Conservation (phyloP, 2,329 filamentous ascomycete genomes). For the Acephala macrosclerotiorum region DNA sequence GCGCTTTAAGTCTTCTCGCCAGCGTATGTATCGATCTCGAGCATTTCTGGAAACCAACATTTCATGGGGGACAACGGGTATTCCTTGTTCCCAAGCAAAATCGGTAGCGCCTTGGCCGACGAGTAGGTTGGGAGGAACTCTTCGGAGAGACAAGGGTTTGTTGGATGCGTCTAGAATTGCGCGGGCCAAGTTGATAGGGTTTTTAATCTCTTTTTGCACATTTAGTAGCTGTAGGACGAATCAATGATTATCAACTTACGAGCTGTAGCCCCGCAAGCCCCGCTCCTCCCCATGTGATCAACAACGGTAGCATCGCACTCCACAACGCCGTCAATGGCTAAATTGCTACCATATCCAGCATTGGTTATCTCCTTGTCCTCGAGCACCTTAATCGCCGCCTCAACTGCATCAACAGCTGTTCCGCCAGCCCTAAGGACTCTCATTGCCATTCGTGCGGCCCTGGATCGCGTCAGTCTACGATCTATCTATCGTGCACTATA, state of each 20-base stretch:
- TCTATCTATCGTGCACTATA: not conserved
- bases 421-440: slow-evolving; percentile 79
- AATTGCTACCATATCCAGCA: slow-evolving; percentile 93
- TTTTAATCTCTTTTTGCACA: slow-evolving; percentile 75
- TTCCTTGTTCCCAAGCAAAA: slow-evolving; percentile 83
- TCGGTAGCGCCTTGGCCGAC: slow-evolving; percentile 84
- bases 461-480: slow-evolving; percentile 46
- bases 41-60: slow-evolving; percentile 82
- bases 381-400: slow-evolving; percentile 84
- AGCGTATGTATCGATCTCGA: slow-evolving; percentile 78
- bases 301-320: slow-evolving; percentile 96
- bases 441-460: slow-evolving; percentile 87
- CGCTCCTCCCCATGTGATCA: slow-evolving; percentile 89
- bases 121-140: slow-evolving; percentile 92
- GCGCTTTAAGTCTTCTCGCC: slow-evolving; percentile 75
- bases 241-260: slow-evolving; percentile 63
- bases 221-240: not conserved
- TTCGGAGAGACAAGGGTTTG: slow-evolving; percentile 79
- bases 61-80: slow-evolving; percentile 77
- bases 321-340: slow-evolving; percentile 87
- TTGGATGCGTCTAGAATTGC: slow-evolving; percentile 81
- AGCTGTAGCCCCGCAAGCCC: slow-evolving; percentile 88
- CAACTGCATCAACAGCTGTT: slow-evolving; percentile 85
- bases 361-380: slow-evolving; percentile 98
- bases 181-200: slow-evolving; percentile 88